These are phyloP conservation scores for Gossypioides kirkii DNA, from an alignment of 345 rosid genomes.

Conservation along the genomic window DNA sequence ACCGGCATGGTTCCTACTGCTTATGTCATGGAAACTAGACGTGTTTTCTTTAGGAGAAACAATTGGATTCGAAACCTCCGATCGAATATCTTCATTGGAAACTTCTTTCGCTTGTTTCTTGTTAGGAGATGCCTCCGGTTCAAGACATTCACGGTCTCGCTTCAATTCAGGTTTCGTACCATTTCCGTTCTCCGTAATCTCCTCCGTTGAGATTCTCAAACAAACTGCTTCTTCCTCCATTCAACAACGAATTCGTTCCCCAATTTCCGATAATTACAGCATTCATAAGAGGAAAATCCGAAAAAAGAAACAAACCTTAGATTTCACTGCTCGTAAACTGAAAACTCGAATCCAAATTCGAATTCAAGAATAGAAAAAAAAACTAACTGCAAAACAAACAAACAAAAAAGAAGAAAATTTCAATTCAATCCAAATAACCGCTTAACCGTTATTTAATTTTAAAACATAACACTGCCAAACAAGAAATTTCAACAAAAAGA, in stretches of 20 bases:
- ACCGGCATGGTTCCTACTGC: slow-evolving; percentile 25
- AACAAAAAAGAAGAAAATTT: not conserved
- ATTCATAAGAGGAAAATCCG: slow-evolving; percentile 22
- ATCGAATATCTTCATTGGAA: slow-evolving; percentile 60
- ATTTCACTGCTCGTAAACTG: slow-evolving; percentile 5
- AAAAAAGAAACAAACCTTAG: slow-evolving; percentile 14
- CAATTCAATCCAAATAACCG: slow-evolving; percentile 23
- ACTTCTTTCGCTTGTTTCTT: slow-evolving; percentile 71
- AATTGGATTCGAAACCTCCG: slow-evolving; percentile 80
- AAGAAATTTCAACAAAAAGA: slow-evolving; percentile 6
- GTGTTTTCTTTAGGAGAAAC: slow-evolving; percentile 52
- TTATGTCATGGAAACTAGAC: slow-evolving; percentile 42
- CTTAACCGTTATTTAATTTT: slow-evolving; percentile 20
- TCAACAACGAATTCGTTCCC: slow-evolving; percentile 5
- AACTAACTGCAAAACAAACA: slow-evolving; percentile 4
- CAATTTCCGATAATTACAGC: slow-evolving; percentile 15
- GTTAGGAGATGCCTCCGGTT: slow-evolving; percentile 26
- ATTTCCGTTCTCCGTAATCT: slow-evolving; percentile 21
- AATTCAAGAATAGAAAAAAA: not conserved
- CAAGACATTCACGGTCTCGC: slow-evolving; percentile 33
- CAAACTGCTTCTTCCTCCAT: slow-evolving; percentile 63
- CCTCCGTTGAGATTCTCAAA: slow-evolving; percentile 31
- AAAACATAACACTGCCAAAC: slow-evolving; percentile 6
- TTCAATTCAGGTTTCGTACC: slow-evolving; percentile 38
- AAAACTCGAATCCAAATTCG: slow-evolving; percentile 4